A percentile compares a stretch with the other conserved stretches of the same genome.
These are phyloP conservation scores for Plasmodium relictum DNA, from an alignment of 169 alveolate species.

Conservation along the genomic window DNA sequence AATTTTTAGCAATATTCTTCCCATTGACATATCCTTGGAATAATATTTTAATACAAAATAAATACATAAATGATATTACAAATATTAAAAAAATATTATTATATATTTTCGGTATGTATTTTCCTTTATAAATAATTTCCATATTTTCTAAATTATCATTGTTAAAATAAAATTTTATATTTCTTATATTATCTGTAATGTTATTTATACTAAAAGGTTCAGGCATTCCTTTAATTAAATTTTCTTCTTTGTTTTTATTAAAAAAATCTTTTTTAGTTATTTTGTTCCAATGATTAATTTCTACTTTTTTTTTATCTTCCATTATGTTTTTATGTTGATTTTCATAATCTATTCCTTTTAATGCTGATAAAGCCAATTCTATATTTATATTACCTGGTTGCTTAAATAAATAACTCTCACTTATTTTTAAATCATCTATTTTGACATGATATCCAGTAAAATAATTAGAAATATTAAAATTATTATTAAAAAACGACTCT, in stretches of 20 bases:
- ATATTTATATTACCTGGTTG: constrained; percentile 16
- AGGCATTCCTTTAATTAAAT: constrained; percentile 58
- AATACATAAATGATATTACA: constrained; percentile 43
- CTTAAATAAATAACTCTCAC: constrained; percentile 21
- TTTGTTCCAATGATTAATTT: constrained; percentile 23
- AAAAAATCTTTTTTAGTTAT: constrained; percentile 25
- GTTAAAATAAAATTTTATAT: constrained; percentile 31
- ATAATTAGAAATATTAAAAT: constrained; percentile 10
- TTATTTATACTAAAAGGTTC: constrained; percentile 28
- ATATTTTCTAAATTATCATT: neutral
- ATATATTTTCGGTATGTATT: constrained; percentile 46
- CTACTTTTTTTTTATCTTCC: neutral
- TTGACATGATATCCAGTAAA: constrained; percentile 29
- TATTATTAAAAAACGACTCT: constrained; percentile 31
- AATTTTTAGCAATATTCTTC: constrained; percentile 51
- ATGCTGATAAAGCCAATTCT: constrained; percentile 67
- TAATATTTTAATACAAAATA: constrained; percentile 36
- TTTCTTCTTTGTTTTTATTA: constrained; percentile 1
- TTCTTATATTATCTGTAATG: constrained; percentile 19
- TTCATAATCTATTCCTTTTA: constrained; percentile 29
- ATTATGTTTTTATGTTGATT: neutral
- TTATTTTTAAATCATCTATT: constrained; percentile 47
- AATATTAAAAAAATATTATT: constrained; percentile 31
- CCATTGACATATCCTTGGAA: constrained; percentile 38
- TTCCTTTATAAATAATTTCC: constrained; percentile 46